Evolutionary conservation across 140 eudicot genomes (phyloP).

Genomic region (Anethum foeniculum): DNA sequence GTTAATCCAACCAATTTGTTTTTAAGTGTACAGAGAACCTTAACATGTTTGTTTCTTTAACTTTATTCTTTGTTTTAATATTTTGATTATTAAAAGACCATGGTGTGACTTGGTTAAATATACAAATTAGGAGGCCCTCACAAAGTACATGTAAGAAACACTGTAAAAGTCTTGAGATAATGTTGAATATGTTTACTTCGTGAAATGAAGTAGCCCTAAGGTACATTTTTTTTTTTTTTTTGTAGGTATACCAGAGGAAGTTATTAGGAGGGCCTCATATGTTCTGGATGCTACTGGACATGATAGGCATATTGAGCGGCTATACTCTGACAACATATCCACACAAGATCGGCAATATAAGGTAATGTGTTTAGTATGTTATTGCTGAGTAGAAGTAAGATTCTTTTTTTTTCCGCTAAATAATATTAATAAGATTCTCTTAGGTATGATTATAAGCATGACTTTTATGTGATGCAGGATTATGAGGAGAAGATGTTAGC

Average conservation of each 20-base stretch:
- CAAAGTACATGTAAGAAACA: background rate
- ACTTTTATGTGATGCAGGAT: slow-evolving; percentile 41
- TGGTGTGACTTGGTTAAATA: background rate
- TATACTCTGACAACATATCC: slow-evolving; percentile 34
- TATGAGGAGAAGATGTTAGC: slow-evolving; percentile 59
- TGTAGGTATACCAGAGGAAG: slow-evolving; percentile 77
- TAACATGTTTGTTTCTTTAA: background rate
- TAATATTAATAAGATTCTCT: background rate
- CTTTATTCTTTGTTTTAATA: background rate
- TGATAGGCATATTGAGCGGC: slow-evolving; percentile 45
- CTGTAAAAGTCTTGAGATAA: background rate
- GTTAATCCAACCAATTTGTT: background rate
- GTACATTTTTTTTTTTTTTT: background rate
- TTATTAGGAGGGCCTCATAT: slow-evolving; percentile 61
- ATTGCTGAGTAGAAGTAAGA: background rate
- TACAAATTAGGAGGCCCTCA: background rate
- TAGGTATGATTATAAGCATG: background rate
- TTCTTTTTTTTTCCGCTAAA: background rate
- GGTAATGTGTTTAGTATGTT: slow-evolving; percentile 29
- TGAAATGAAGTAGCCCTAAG: background rate
- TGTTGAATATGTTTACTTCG: background rate
- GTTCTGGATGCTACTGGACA: slow-evolving; percentile 47
- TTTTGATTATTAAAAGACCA: background rate
- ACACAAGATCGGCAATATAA: slow-evolving; percentile 71
- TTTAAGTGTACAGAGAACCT: background rate